These are phyloP conservation scores for Linnemannia hyalina DNA, from an alignment of 192 early-diverging fungal genomes.

Conservation along the genomic window DNA sequence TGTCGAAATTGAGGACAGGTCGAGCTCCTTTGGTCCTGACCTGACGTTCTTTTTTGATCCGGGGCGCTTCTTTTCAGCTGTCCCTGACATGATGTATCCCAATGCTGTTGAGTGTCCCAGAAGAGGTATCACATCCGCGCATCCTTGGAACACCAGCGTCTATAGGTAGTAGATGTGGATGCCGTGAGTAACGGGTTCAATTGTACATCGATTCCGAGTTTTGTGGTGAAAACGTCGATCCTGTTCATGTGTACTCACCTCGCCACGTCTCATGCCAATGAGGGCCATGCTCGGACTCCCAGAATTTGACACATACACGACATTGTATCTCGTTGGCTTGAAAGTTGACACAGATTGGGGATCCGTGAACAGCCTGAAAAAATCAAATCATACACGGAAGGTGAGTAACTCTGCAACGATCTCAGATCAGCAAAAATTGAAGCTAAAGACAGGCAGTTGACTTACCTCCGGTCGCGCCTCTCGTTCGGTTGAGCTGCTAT, in stretches of 20 bases:
- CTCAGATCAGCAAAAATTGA: neutral
- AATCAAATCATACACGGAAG: neutral
- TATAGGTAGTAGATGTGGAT: slow-evolving; percentile 6
- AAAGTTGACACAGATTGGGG: slow-evolving; percentile 53
- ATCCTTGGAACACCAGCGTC: slow-evolving; percentile 66
- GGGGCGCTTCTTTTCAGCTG: slow-evolving; percentile 10
- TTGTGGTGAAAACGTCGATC: neutral
- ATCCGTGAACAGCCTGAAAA: slow-evolving; percentile 36
- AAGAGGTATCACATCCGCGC: slow-evolving; percentile 58
- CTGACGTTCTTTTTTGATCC: slow-evolving; percentile 8
- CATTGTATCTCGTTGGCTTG: slow-evolving; percentile 41
- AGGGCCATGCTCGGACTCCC: slow-evolving; percentile 34
- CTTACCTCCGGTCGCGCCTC: slow-evolving; percentile 45
- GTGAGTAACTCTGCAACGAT: neutral
- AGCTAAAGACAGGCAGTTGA: neutral
- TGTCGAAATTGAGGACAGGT: slow-evolving; percentile 38
- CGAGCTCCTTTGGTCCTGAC: slow-evolving; percentile 14
- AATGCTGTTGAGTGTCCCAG: slow-evolving; percentile 57
- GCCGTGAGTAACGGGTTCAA: neutral
- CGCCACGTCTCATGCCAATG: slow-evolving; percentile 58
- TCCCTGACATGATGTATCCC: slow-evolving; percentile 58
- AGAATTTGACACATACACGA: slow-evolving; percentile 22
- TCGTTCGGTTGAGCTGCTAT: neutral
- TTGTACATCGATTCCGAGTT: neutral
- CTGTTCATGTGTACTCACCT: slow-evolving; percentile 42